phyloP scores from a whole-genome alignment of 2,329 filamentous ascomycete species.

The Colletotrichum truncatum region DNA sequence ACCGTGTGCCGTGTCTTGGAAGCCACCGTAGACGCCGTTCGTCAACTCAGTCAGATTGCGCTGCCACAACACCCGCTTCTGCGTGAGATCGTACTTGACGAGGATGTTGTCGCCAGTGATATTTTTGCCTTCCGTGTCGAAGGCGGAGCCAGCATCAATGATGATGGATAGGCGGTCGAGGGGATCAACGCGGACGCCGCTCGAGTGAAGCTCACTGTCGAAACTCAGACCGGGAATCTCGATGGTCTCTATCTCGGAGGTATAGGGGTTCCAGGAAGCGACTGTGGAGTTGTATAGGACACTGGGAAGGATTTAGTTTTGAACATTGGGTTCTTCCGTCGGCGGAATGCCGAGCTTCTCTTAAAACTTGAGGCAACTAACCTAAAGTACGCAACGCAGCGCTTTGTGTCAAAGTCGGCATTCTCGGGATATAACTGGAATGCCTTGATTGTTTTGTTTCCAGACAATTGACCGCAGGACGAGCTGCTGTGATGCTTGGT shows the following conservation, averaged over 20 bases:
- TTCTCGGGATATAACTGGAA: conserved; percentile 35
- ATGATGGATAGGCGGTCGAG: conserved; percentile 44
- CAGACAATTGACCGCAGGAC: neutral
- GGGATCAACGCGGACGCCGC: conserved; percentile 45
- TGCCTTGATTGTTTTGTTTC: conserved; percentile 11
- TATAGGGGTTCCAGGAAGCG: conserved; percentile 42
- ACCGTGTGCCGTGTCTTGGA: conserved; percentile 50
- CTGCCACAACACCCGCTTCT: conserved; percentile 39
- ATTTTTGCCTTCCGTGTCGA: conserved; percentile 43
- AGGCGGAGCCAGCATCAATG: conserved; percentile 44
- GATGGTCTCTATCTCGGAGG: conserved; percentile 36
- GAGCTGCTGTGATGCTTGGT: neutral
- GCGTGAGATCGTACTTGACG: conserved; percentile 43
- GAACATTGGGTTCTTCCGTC: too few relatives aligned
- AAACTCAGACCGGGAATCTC: conserved; percentile 41
- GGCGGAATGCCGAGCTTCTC: too few relatives aligned
- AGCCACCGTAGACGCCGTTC: conserved; percentile 43
- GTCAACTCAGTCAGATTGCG: conserved; percentile 42
- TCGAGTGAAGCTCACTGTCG: conserved; percentile 40
- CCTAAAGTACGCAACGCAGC: conserved; percentile 34
- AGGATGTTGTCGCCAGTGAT: conserved; percentile 47
- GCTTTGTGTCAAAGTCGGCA: conserved; percentile 32
- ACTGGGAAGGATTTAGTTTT: neutral
- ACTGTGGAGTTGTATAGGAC: conserved; percentile 45
- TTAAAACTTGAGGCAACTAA: conserved; percentile 2